Evolutionary conservation across 1,284 basidiomycete genomes (phyloP).

Genomic region (Cutaneotrichosporon cavernicola): DNA sequence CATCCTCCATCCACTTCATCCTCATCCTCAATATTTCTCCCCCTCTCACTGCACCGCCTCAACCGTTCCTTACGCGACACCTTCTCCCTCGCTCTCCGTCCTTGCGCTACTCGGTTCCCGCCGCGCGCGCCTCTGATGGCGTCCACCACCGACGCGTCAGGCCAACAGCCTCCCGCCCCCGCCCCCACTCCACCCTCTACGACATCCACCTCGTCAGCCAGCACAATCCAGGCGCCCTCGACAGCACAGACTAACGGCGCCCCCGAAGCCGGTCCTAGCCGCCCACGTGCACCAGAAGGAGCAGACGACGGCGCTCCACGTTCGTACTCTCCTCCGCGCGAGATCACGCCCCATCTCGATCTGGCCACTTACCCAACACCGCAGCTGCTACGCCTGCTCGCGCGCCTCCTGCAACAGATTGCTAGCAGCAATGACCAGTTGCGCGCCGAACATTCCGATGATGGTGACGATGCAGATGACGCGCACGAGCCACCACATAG

Average conservation of each 20-base stretch:
- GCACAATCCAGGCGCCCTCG: not conserved
- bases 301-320: not conserved
- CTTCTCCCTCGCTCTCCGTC: not conserved
- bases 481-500: conserved; percentile 10
- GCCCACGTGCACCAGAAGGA: conserved; percentile 14
- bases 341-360: conserved; percentile 54
- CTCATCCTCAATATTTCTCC: not conserved
- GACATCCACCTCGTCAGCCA: not conserved
- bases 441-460: conserved; percentile 44
- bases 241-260: not conserved
- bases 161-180: not conserved
- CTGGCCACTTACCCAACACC: conserved; percentile 59
- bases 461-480: conserved; percentile 1
- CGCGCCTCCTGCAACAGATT: conserved; percentile 84
- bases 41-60: not conserved
- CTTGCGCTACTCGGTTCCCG: not conserved
- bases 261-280: conserved; percentile 22
- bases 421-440: conserved; percentile 80
- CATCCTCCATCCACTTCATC: not conserved
- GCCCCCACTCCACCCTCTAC: not conserved
- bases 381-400: conserved; percentile 81
- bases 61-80: no score
- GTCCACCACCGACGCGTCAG: conserved; percentile 1
- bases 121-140: not conserved
- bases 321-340: not conserved